Evolutionary conservation across 805 yeast species (phyloP), one percentile per base, ranked within the genome.

Genomic region (Hanseniaspora mollemarum): DNA sequence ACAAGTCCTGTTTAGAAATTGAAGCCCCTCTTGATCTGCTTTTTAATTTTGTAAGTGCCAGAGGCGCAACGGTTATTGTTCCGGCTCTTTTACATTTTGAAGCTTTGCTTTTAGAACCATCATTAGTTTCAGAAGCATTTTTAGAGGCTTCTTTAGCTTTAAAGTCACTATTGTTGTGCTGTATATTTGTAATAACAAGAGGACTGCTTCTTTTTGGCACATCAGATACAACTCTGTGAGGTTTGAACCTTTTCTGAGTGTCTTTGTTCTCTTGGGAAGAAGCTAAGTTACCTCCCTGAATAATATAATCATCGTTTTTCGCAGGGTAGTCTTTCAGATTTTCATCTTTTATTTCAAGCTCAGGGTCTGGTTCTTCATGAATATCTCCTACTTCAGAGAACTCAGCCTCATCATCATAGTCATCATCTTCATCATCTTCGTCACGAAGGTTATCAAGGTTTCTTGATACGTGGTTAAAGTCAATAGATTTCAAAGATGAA

Each of bases 221-320:
- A 45, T 45, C 49, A 16, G 49, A 45, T 9, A 45, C 37, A 2
- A 29, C 31, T 19, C 43, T 45, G 28, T 45, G 42, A 24, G 49
- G 41, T 3, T 18, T 18, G 1, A 35, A 25, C 1, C 18, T 13
- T 13, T 36, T 36, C 13, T 18, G 15, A 19, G 8, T 7, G 19
- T 35, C 8, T 35, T 7, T 18, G 13, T 35, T 35, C 10, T 15
- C 8, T 13, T 22, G 5, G 24, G 6, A 1, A 24, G 10, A 13
- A 8, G 10, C 2, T 13, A 19, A 18, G 22, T 25, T 21, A 18
- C 29, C 12, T 13, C 7, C n/a, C 7, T 21, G 28, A 6, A 45
- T 12, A 18, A 45, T n/a, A 13, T 45, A 45, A n/a, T 45, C 49
- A 45, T 45, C 43, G n/a, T 19, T n/a, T n/a, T n/a, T n/a, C n/a